Evolutionary conservation across 225 moss, liverwort and hornwort species (phyloP).

Genomic region (Straminergon stramineum): DNA sequence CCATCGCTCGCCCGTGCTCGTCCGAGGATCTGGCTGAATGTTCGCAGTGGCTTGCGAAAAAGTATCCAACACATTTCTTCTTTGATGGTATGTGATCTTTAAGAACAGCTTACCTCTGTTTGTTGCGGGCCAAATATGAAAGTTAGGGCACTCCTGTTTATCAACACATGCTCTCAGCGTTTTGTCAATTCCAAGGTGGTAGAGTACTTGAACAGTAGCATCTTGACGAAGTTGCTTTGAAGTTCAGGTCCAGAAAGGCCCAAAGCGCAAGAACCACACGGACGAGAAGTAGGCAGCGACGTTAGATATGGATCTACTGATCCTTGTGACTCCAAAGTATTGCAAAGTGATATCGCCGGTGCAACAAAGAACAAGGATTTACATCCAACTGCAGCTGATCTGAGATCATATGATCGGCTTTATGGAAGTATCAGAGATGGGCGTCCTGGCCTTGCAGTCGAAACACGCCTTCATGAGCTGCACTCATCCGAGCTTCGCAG

Average conservation of each 20-base stretch:
- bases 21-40: conserved; percentile 45
- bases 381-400: conserved; percentile 1
- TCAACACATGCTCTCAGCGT: not conserved
- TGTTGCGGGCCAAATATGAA: not conserved
- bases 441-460: not conserved
- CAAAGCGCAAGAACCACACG: not conserved
- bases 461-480: conserved; percentile 6
- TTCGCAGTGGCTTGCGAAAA: conserved; percentile 35
- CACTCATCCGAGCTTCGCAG: conserved; percentile 12
- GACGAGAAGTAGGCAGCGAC: conserved; percentile 3
- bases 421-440: conserved; percentile 12
- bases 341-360: not conserved
- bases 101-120: not conserved
- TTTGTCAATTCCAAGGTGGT: not conserved
- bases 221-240: conserved; percentile 7
- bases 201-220: not conserved
- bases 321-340: not conserved
- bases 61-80: conserved; percentile 37
- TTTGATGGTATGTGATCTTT: conserved; percentile 19
- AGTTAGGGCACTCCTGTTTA: not conserved
- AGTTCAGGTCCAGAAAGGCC: conserved; percentile 21
- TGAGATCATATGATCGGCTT: conserved; percentile 10
- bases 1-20: conserved; percentile 38
- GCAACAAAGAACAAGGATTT: not conserved
- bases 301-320: conserved; percentile 1